Conservation (phyloP, 169 alveolate genomes). For the Ichthyophthirius multifiliis region DNA sequence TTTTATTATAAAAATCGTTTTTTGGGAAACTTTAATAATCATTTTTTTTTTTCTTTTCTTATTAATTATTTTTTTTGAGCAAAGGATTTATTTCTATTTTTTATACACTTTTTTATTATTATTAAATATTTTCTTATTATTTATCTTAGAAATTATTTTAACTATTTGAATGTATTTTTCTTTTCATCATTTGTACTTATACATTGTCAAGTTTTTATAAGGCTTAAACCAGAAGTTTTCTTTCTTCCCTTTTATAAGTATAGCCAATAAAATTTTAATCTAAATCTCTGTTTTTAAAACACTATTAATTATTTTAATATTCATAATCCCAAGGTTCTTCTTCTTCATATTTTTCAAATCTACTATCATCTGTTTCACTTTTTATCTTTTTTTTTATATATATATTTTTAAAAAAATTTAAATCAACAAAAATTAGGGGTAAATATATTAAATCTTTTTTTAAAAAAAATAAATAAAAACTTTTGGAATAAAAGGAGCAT, state of each 20-base stretch:
- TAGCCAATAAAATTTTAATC: slow-evolving; percentile 78
- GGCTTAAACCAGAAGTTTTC: slow-evolving; percentile 68
- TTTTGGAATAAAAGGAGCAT: slow-evolving; percentile 81
- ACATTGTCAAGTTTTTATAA: slow-evolving; percentile 69
- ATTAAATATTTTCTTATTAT: too few species aligned
- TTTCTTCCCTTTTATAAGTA: slow-evolving; percentile 84
- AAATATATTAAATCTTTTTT: background rate
- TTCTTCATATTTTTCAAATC: slow-evolving; percentile 43
- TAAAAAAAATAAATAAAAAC: background rate
- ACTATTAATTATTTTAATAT: background rate
- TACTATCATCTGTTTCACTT: slow-evolving; percentile 16
- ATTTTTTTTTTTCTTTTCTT: too few species aligned
- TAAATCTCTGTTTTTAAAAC: background rate
- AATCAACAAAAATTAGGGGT: too few species aligned
- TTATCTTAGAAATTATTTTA: too few species aligned
- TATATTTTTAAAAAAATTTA: too few species aligned
- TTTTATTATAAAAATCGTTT: too few species aligned
- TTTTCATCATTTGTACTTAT: slow-evolving; percentile 24
- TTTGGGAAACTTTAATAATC: too few species aligned
- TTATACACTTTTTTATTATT: too few species aligned
- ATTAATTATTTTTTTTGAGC: too few species aligned
- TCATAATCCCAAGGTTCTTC: slow-evolving; percentile 36
- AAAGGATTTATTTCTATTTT: too few species aligned
- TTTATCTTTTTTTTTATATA: background rate
- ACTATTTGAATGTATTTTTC: too few species aligned